These are phyloP conservation scores for Phyllosticta capitalensis DNA, from an alignment of 2,329 filamentous ascomycete species.

Conservation along the genomic window DNA sequence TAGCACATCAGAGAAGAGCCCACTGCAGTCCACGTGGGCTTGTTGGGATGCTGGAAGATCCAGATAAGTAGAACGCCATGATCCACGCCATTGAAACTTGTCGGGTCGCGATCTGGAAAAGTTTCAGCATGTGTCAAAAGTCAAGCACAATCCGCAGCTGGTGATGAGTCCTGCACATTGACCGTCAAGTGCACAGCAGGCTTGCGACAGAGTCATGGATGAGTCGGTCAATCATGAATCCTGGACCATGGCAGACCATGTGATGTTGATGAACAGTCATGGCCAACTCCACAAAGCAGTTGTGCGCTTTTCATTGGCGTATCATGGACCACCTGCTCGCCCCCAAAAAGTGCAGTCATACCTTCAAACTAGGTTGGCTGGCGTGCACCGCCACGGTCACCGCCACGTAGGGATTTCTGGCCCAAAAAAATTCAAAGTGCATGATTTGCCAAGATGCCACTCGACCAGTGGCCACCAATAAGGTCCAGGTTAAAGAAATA, in stretches of 20 bases:
- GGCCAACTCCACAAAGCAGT: too few species aligned
- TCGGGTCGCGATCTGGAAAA: constrained; percentile 31
- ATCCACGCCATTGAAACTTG: constrained; percentile 61
- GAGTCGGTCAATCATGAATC: background rate
- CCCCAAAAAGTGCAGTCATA: too few species aligned
- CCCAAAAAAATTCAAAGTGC: background rate
- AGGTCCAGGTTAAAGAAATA: constrained; percentile 10
- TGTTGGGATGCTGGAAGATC: constrained; percentile 45
- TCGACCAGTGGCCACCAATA: background rate
- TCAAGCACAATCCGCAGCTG: too few species aligned
- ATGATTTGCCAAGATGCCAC: background rate
- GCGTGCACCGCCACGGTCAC: background rate
- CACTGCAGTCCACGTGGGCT: constrained; percentile 58
- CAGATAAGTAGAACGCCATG: constrained; percentile 75
- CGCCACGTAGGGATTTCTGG: background rate
- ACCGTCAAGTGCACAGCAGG: too few species aligned
- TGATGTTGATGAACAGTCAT: too few species aligned
- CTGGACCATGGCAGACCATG: too few species aligned
- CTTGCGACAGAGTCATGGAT: background rate
- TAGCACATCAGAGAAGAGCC: constrained; percentile 81
- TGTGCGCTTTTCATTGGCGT: too few species aligned
- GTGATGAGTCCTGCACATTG: too few species aligned
- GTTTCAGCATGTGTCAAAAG: constrained; percentile 1
- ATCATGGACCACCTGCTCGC: too few species aligned
- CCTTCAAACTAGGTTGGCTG: background rate